phyloP scores from a whole-genome alignment of 176 grass and related monocot genomes.

The Oryza punctata region DNA sequence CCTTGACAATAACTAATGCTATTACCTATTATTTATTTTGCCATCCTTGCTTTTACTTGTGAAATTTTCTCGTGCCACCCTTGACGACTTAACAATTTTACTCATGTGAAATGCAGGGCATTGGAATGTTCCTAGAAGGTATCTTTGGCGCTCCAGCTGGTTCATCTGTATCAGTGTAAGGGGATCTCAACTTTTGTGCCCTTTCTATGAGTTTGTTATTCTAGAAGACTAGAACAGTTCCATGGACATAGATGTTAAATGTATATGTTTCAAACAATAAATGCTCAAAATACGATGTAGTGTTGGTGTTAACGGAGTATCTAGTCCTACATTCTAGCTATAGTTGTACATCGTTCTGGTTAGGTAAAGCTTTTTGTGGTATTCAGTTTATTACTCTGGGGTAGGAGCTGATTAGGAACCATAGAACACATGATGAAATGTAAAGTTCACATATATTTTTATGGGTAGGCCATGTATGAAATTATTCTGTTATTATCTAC shows the following conservation, averaged over 20 bases:
- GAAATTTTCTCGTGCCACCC: background rate
- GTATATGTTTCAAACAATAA: background rate
- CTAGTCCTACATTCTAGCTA: background rate
- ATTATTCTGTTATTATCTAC: background rate
- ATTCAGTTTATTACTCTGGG: background rate
- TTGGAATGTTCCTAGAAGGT: slow-evolving; percentile 91
- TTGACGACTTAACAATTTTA: slow-evolving; percentile 18
- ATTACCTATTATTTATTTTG: slow-evolving; percentile 22
- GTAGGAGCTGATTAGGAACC: background rate
- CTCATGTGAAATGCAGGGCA: slow-evolving; percentile 52
- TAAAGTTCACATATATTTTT: background rate
- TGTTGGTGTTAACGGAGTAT: background rate
- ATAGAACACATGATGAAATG: background rate
- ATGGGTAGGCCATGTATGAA: background rate
- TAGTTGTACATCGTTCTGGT: background rate
- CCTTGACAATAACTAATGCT: background rate
- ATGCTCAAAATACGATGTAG: background rate
- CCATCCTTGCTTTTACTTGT: background rate
- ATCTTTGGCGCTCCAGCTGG: slow-evolving; percentile 78
- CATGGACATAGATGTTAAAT: background rate
- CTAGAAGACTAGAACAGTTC: background rate
- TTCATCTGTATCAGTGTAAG: slow-evolving; percentile 91
- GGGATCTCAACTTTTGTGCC: slow-evolving; percentile 9
- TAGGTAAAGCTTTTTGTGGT: background rate
- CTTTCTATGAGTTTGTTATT: background rate